Evolutionary conservation across 176 grass and related monocot genomes (phyloP).

Genomic region (Avena insularis): DNA sequence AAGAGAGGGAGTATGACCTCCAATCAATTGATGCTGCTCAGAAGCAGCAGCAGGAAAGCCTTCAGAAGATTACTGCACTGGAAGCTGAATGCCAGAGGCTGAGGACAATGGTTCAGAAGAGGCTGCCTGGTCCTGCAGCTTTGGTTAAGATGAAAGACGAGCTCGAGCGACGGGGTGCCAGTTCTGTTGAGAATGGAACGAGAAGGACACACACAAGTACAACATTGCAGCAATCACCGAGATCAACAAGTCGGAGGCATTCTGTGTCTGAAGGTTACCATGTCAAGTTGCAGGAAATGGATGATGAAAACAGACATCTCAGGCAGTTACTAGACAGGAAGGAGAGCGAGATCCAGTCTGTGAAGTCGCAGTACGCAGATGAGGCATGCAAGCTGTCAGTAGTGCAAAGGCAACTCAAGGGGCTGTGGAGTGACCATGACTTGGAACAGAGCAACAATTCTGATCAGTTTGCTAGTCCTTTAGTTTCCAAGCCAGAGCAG

Average conservation of each 20-base stretch:
- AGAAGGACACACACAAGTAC: slow-evolving; percentile 38
- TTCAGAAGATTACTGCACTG: slow-evolving; percentile 56
- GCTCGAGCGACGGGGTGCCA: slow-evolving; percentile 42
- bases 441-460: slow-evolving; percentile 42
- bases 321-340: slow-evolving; percentile 60
- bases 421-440: slow-evolving; percentile 16
- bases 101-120: slow-evolving; percentile 66
- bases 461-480: slow-evolving; percentile 53
- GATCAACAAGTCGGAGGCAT: background rate
- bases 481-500: slow-evolving; percentile 46
- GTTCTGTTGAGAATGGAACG: slow-evolving; percentile 33
- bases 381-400: slow-evolving; percentile 49
- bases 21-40: slow-evolving; percentile 65
- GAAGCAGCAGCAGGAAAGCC: slow-evolving; percentile 56
- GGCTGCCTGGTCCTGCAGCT: slow-evolving; percentile 63
- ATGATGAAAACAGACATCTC: slow-evolving; percentile 66
- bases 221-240: slow-evolving; percentile 22
- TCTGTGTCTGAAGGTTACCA: slow-evolving; percentile 25
- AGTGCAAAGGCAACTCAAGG: slow-evolving; percentile 41
- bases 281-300: slow-evolving; percentile 56
- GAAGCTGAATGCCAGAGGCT: slow-evolving; percentile 78
- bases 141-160: slow-evolving; percentile 79
- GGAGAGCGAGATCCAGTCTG: slow-evolving; percentile 48
- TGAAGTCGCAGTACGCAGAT: slow-evolving; percentile 34
- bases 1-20: slow-evolving; percentile 59